Percentiles rank a stretch among this genome's conserved stretches.
These are phyloP conservation scores for Eucalyptus brandiana DNA, from an alignment of 345 rosid genomes.

Conservation along the genomic window DNA sequence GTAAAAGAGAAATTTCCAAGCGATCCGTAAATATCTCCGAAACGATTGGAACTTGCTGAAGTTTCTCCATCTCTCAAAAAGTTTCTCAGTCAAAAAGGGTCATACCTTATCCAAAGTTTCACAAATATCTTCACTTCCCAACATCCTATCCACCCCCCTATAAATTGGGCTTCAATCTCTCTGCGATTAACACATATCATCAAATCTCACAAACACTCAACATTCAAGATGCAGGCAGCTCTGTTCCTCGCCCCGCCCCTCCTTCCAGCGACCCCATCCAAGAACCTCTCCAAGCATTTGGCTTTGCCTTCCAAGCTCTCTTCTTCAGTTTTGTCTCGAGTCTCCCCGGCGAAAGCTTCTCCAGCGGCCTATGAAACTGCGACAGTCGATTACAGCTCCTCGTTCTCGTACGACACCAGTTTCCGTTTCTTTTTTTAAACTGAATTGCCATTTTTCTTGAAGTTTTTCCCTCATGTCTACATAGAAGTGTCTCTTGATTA, in stretches of 20 bases:
- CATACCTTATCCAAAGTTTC: neutral
- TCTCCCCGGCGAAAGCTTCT: slow-evolving; percentile 11
- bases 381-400: slow-evolving; percentile 40
- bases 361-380: neutral
- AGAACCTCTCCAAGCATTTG: neutral
- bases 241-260: slow-evolving; percentile 6
- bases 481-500: neutral
- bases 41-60: neutral
- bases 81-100: neutral
- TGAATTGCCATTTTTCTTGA: neutral
- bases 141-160: neutral
- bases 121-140: slow-evolving; percentile 1
- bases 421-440: neutral
- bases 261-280: slow-evolving; percentile 3
- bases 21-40: slow-evolving; percentile 5
- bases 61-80: neutral
- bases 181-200: neutral
- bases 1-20: neutral
- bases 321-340: neutral
- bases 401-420: slow-evolving; percentile 23
- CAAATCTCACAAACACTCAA: neutral
- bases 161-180: neutral
- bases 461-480: neutral
- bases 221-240: slow-evolving; percentile 26
- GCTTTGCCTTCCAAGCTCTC: neutral